Evolutionary conservation across 176 grass and related monocot species (phyloP), one percentile per base, ranked within the genome.

Genomic region (Carex parvula): DNA sequence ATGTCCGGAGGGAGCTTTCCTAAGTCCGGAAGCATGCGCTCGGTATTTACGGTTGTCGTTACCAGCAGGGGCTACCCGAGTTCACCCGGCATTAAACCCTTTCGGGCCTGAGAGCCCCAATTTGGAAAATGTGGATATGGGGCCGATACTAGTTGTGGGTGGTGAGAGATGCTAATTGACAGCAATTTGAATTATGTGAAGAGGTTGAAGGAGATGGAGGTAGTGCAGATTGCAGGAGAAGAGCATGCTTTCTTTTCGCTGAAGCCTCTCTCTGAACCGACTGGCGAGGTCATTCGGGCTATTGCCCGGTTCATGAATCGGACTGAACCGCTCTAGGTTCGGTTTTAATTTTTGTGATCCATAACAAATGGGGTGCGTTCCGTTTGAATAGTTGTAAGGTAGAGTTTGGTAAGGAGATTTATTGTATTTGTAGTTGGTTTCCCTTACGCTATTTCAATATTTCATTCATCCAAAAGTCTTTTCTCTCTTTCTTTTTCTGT

Each of bases 211-310:
- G 85, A 64, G 33, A 74, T 64, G 82, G 70, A 89, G 70, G 26
- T 85, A 11, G 70, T 89, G 60, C 69, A 85, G 29, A 21, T 86
- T 82, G 21, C 53, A 29, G 87, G 90, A 18, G 71, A 89, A 65
- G 33, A 92, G 78, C 90, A 92, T 62, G 87, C 48, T 4, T 92
- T 89, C 70, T 92, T 92, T 52, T 58, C 54, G 0, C 4, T 83
- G 3, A 83, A 87, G 70, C 81, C 84, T 6, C 70, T 76, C 80
- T 89, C 87, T n/a, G 84, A 87, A 69, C n/a, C 75, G 18, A 61
- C 29, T 21, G 41, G 22, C 32, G 66, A 73, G 84, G 17, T 87
- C 11, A 52, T 92, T 11, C 20, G 39, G 8, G 68, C 26, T 54
- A 42, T 92, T 39, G 63, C 57, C 60, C 59, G 12, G n/a, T 89